Base-by-base conservation (phyloP, 805 yeast species). In the Spathaspora passalidarum region DNA sequence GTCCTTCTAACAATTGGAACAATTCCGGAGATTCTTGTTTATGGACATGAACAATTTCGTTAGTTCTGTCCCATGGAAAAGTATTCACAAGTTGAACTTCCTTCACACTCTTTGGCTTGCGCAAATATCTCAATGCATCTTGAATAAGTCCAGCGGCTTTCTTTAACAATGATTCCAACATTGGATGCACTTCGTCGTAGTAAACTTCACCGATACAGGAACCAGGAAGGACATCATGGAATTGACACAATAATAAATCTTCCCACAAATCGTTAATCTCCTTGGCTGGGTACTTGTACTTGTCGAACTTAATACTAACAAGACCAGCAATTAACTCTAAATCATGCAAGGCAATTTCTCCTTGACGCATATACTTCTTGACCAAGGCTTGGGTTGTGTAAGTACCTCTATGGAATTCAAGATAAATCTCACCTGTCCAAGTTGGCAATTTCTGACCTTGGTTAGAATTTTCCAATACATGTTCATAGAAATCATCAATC, bases 181-280 rank as follows among this genome's bases (percentile, higher is more conserved):
- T 82, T 25, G 92, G 91, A 59, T 82, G 79, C 8, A 92, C 97
- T 56, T 89, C 90, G 41, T 79, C 82, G 60, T 94, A 72, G 50
- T 72, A 92, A 11, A 94, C 97, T 82, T 88, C 81, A 51, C 89
- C 96, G 57, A 92, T 92, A 66, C 96, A 88, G 5, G 96, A 85
- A 2, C 99, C 99, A 2, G 99, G 99, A 43, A 94, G 74, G n/a
- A 92, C 97, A 69, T 92, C 99, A 64, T 92, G 99, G 71, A 92
- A 92, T 62, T 92, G 98, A 61, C 96, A 90, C 46, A 94, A 70
- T 50, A 90, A 80, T 17, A 92, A 81, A 63, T 88, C 82, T 62
- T 89, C 92, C 99, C 99, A 92, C 49, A 92, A 63, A 2, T 68
- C 74, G 50, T 83, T 81, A 38, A 92, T 75, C 48, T 82, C 78